Conservation (phyloP, 352 stramenopile species). For the Aphanomyces stellatus region DNA sequence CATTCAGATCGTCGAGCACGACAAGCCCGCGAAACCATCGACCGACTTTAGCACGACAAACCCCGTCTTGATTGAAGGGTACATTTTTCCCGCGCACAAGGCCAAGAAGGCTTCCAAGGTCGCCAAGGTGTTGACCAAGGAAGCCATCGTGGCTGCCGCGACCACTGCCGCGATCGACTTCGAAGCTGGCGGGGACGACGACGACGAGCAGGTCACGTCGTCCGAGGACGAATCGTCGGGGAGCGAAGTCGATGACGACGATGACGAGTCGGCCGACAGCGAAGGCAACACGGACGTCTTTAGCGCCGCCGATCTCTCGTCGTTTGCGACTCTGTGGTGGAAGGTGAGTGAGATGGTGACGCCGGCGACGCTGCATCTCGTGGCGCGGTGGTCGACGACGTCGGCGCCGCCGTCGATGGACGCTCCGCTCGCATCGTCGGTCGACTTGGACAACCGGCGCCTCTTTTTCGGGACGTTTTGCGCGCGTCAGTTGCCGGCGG, state of each 20-base stretch:
- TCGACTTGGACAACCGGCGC: conserved; percentile 1
- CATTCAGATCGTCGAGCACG: conserved; percentile 23
- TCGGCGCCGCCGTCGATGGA: neutral
- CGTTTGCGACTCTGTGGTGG: conserved; percentile 11
- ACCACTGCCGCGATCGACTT: neutral
- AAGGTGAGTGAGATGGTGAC: conserved; percentile 20
- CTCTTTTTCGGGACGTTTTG: conserved; percentile 11
- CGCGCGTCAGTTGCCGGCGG: neutral
- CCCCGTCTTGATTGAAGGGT: conserved; percentile 70
- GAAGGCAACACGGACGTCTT: conserved; percentile 28
- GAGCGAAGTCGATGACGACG: conserved; percentile 68
- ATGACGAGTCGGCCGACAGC: conserved; percentile 34
- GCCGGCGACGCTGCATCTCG: neutral
- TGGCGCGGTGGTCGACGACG: neutral
- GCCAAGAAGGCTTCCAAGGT: conserved; percentile 28
- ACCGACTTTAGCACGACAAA: conserved; percentile 50
- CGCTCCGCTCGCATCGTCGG: neutral
- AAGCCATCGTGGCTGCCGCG: neutral
- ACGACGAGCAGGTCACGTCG: conserved; percentile 57
- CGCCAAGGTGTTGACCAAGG: conserved; percentile 54
- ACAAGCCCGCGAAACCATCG: neutral
- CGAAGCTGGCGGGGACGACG: conserved; percentile 27
- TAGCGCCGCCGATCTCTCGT: conserved; percentile 21
- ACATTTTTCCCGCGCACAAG: conserved; percentile 79
- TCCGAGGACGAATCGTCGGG: conserved; percentile 60